Percentiles rank a stretch among this genome's conserved stretches.
These are phyloP conservation scores for Mortierella hygrophila DNA, from an alignment of 192 early-diverging fungal species.

Conservation along the genomic window DNA sequence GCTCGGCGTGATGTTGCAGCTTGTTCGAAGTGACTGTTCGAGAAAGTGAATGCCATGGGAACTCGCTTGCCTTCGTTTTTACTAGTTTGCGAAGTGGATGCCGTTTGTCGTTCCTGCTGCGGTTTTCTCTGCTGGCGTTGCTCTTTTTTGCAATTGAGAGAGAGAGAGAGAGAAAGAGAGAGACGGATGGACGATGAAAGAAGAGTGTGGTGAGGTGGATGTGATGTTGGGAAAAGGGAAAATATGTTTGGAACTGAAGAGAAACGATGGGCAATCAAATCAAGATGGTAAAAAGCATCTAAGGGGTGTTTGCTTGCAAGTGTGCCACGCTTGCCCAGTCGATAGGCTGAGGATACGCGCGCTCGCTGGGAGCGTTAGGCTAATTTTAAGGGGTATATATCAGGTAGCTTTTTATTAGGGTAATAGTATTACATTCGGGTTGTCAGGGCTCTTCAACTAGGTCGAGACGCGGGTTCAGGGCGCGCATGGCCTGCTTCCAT, in stretches of 20 bases:
- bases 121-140: too few relatives aligned
- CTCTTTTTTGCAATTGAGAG: not conserved
- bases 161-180: not conserved
- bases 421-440: not conserved
- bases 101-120: not conserved
- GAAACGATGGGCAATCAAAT: not conserved
- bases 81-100: not conserved
- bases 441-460: conserved; percentile 22
- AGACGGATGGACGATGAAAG: not conserved
- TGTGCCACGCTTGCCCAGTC: not conserved
- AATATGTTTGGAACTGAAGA: not conserved
- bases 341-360: not conserved
- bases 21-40: not conserved
- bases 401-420: too few relatives aligned
- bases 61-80: not conserved
- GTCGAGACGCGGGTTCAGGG: conserved; percentile 22
- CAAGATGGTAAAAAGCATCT: not conserved
- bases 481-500: not conserved
- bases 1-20: not conserved
- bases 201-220: not conserved
- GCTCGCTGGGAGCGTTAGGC: not conserved
- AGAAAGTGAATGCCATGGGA: not conserved
- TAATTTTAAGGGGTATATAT: not conserved
- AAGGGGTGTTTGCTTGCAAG: conserved; percentile 2
- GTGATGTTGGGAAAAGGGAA: not conserved